phyloP scores from a whole-genome alignment of 106 monocot genomes.

The Allium sativum region DNA sequence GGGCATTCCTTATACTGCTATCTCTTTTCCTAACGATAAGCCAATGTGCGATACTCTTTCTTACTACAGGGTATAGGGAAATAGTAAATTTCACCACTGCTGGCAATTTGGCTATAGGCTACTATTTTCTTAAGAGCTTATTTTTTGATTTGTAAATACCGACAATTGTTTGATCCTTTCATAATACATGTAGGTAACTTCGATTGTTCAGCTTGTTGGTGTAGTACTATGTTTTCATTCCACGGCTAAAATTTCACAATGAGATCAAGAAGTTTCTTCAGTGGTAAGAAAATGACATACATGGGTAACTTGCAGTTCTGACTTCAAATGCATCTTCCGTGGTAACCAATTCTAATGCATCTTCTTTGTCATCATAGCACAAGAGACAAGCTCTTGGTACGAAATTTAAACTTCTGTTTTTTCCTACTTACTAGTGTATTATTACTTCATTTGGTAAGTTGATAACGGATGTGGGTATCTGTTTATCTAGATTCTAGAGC shows the following conservation, averaged over 20 bases:
- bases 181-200: constrained; percentile 38
- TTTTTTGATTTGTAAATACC: not conserved
- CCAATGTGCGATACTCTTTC: constrained; percentile 49
- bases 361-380: constrained; percentile 49
- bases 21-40: constrained; percentile 50
- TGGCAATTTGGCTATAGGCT: constrained; percentile 66
- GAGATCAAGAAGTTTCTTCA: constrained; percentile 61
- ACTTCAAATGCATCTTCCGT: no score
- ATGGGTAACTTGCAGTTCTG: constrained; percentile 36
- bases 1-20: constrained; percentile 51
- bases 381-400: constrained; percentile 89
- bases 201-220: constrained; percentile 77
- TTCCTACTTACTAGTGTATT: not conserved
- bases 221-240: constrained; percentile 62
- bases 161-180: not conserved
- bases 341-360: constrained; percentile 26
- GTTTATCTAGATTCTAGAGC: no score
- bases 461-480: no score
- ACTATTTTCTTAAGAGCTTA: not conserved
- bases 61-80: constrained; percentile 48
- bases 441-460: no score
- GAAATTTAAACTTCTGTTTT: not conserved
- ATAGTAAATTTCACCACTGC: constrained; percentile 57
- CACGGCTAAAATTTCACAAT: constrained; percentile 83
- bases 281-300: constrained; percentile 85